Evolutionary conservation across 768 basidiomycete species (phyloP), one percentile per base, ranked within the genome.

Genomic region (Gelatoporia subvermispora): DNA sequence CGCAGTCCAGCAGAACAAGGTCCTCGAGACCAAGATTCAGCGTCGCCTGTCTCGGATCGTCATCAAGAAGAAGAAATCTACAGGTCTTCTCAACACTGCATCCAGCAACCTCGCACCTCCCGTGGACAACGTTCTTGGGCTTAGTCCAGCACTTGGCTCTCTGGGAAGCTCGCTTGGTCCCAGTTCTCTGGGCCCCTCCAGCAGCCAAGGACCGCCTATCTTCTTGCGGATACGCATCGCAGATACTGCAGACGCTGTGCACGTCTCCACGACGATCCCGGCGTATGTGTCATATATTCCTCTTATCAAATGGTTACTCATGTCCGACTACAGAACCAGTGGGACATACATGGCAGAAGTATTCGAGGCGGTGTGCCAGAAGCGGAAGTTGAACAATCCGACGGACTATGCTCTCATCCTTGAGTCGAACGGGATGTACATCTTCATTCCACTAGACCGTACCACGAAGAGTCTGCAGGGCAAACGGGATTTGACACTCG

Each of bases 271-370:
- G 0, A 94, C 93, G 0, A 90, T 96, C 57, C 85, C 85, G 34
- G 93, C 92, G 90, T 95, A 76, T 47, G 89, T 72, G n/a, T 25
- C 21, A 8, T 24, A 24, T 17, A 42, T 0, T 10, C 9, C 17
- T 22, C 23, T 31, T 18, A 23, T 17, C 3, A 35, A 24, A 16
- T 31, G 28, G 13, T 43, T 15, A 8, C 16, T 31, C 11, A 20
- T 24, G 16, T 28, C 11, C 13, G n/a, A 45, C 40, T 44, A 35
- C 59, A 90, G 86, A 4, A 83, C 92, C 8, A 83, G 89, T 13
- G 92, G 89, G 8, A 96, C 93, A 85, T 98, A 98, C 65, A 87
- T 97, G 81, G 93, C 94, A 58, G 95, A 98, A 65, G 90, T 91
- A 1, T 77, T 96, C 20, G 95, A 96, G 52, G 72, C 84, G 18